Conservation (phyloP, 2,329 filamentous ascomycete genomes). For the Karstenula rhodostoma region DNA sequence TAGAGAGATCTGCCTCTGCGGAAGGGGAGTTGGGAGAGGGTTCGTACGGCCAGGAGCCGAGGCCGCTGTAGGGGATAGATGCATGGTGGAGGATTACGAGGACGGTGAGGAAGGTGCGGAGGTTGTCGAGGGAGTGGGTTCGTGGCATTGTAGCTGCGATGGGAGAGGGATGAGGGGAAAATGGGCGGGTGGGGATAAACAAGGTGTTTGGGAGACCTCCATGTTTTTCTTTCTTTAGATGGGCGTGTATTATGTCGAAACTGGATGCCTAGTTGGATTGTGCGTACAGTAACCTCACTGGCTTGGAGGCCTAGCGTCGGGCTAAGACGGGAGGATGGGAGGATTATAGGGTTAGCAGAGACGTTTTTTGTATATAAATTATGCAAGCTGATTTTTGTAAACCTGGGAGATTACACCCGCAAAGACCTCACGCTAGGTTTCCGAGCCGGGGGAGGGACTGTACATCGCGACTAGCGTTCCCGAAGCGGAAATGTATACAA, state of each 20-base stretch:
- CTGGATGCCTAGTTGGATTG: neutral
- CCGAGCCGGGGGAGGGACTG: neutral
- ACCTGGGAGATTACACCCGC: no score
- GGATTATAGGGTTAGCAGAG: no score
- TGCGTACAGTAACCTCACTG: no score
- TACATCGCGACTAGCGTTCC: neutral
- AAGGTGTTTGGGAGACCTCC: no score
- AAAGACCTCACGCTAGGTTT: no score
- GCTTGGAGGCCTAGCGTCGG: no score
- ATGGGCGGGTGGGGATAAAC: neutral
- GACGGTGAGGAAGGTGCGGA: slow-evolving; percentile 29
- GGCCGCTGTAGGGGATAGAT: slow-evolving; percentile 28
- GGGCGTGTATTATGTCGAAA: neutral
- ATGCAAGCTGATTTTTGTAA: no score
- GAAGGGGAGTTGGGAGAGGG: slow-evolving; percentile 11
- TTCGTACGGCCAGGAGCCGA: slow-evolving; percentile 24
- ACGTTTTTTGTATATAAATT: no score
- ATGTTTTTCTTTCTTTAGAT: no score
- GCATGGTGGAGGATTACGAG: slow-evolving; percentile 33
- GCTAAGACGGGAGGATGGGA: no score
- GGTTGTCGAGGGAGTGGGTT: slow-evolving; percentile 28
- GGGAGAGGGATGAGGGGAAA: neutral
- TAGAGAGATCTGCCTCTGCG: slow-evolving; percentile 7
- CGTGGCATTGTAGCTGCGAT: slow-evolving; percentile 8
- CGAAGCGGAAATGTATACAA: slow-evolving; percentile 4